Evolutionary conservation across 331 rosid species (phyloP), one percentile per base, ranked within the genome.

Genomic region (Saraca asoca): DNA sequence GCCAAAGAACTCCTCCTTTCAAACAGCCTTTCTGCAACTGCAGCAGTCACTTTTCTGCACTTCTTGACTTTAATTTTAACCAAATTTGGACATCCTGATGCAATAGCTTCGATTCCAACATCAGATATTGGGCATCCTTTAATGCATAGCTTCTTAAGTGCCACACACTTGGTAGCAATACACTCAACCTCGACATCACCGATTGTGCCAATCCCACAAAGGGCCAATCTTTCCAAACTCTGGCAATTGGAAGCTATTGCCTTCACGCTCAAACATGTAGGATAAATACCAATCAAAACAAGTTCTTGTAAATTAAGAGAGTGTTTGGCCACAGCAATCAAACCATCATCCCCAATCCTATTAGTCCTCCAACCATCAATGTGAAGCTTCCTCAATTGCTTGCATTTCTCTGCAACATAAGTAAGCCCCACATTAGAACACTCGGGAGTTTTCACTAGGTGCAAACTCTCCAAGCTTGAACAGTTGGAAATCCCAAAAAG

Each of bases 341-440:
- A 73, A 68, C 92, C 95, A 64, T 82, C 93, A 52, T 91, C 97
- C 11, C 88, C 91, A 16, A 88, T 91, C 58, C 84, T 76, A 52
- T 88, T 77, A 45, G 84, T 91, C 79, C 91, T 85, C 95, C 97
- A 91, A 16, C 93, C 97, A 82, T 88, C 93, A 56, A 88, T 77
- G 78, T 88, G 95, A 66, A 91, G 83, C 89, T 91, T 91, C 72
- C 86, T 91, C 76, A 91, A 58, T 44, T 44, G 54, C 79, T 64
- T 88, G 64, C 97, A 91, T 18, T 76, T 52, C 56, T 85, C 85
- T 35, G 95, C 95, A 51, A 91, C 82, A n/a, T 55, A 43, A 10
- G 74, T 51, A 33, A 91, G 79, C 45, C 97, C 97, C 4, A 60
- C 20, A 63, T 91, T 84, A 2, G 95, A 70, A 60, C 97, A 91